A percentile compares a stretch with the other conserved stretches of the same genome.
phyloP scores from a whole-genome alignment of 2,329 filamentous ascomycete species.

The Graphiopsis chlorocephala region DNA sequence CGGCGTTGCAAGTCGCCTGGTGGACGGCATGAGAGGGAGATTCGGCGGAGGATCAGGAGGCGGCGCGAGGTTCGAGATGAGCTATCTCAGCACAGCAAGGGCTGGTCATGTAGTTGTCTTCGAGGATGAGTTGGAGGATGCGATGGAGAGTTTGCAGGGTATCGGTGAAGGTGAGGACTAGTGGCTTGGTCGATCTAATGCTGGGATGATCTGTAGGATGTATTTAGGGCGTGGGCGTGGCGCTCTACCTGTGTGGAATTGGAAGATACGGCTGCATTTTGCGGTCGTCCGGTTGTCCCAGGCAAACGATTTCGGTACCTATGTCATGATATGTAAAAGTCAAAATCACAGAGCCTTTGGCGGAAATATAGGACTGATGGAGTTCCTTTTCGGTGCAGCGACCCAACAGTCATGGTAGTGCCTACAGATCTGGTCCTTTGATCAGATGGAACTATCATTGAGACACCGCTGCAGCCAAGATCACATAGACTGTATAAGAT shows the following conservation, averaged over 20 bases:
- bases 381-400: too few relatives aligned
- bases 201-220: background rate
- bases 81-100: slow-evolving; percentile 83
- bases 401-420: too few relatives aligned
- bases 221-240: too few relatives aligned
- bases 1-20: slow-evolving; percentile 80
- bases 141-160: slow-evolving; percentile 54
- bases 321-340: background rate
- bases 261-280: background rate
- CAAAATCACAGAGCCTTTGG: background rate
- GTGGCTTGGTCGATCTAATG: too few relatives aligned
- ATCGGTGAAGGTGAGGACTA: slow-evolving; percentile 45
- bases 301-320: background rate
- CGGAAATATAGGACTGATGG: too few relatives aligned
- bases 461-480: too few relatives aligned
- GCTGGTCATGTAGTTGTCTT: slow-evolving; percentile 87
- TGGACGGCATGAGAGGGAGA: slow-evolving; percentile 60
- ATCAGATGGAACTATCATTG: too few relatives aligned
- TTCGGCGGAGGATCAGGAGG: background rate
- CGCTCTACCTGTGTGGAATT: background rate
- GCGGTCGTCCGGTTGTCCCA: too few relatives aligned
- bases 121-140: slow-evolving; percentile 69
- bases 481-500: too few relatives aligned
- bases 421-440: too few relatives aligned
- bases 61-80: slow-evolving; percentile 65